Evolutionary conservation across 1,284 basidiomycete species (phyloP).

Genomic region (Rhodotorula sp.): DNA sequence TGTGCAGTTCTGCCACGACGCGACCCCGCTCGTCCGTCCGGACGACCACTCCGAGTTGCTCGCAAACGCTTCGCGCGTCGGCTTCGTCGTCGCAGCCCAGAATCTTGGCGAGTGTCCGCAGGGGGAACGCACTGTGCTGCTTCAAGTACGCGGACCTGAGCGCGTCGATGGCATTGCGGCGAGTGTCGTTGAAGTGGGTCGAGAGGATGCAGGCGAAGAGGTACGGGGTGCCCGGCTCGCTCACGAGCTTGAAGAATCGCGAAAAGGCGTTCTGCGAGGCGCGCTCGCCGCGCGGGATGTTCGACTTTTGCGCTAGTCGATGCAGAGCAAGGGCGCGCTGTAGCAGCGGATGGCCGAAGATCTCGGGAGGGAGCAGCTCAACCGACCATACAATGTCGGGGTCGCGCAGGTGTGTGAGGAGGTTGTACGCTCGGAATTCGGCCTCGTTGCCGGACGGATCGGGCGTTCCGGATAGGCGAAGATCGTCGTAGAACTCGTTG

Average conservation of each 20-base stretch:
- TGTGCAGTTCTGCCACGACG: slow-evolving; percentile 36
- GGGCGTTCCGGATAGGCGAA: slow-evolving; percentile 54
- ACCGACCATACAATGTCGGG: slow-evolving; percentile 63
- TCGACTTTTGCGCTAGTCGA: slow-evolving; percentile 72
- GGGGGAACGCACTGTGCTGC: slow-evolving; percentile 47
- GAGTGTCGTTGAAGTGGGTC: slow-evolving; percentile 55
- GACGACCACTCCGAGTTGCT: slow-evolving; percentile 46
- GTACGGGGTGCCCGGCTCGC: slow-evolving; percentile 50
- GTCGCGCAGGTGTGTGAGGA: slow-evolving; percentile 86
- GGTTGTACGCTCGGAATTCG: slow-evolving; percentile 93
- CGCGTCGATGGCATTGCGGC: slow-evolving; percentile 55
- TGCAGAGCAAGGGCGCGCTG: slow-evolving; percentile 78
- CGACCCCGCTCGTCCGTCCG: slow-evolving; percentile 25
- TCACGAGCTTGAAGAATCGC: slow-evolving; percentile 55
- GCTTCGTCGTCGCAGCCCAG: slow-evolving; percentile 53
- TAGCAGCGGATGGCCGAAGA: slow-evolving; percentile 72
- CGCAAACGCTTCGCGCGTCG: slow-evolving; percentile 48
- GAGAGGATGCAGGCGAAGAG: slow-evolving; percentile 57
- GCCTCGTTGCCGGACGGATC: slow-evolving; percentile 74
- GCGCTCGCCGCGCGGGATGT: slow-evolving; percentile 57
- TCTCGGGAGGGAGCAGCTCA: slow-evolving; percentile 69
- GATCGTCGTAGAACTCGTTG: slow-evolving; percentile 88
- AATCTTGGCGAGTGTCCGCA: slow-evolving; percentile 48
- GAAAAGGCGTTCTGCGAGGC: slow-evolving; percentile 61
- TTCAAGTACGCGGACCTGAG: slow-evolving; percentile 53